Base-by-base conservation (phyloP, 345 rosid species). In the Bruguiera sexangula region DNA sequence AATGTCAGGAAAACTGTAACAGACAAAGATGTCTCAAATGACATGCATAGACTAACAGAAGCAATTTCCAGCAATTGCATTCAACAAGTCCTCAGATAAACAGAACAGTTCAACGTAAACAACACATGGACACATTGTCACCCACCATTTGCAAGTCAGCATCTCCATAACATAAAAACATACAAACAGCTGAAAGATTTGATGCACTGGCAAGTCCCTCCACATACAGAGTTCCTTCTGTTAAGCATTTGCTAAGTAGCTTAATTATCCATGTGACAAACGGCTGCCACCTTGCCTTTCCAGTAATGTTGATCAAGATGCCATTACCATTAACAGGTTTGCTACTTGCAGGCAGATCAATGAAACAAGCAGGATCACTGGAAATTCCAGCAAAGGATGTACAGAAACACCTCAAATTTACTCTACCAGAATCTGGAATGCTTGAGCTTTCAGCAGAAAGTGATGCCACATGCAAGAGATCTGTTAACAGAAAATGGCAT, bases 61-160 rank as follows among this genome's bases (percentile, higher is more conserved):
- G 51, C 32, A 55, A 55, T 27, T 48, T 54, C 57, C 65, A 73
- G 26, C 26, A 68, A 51, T 63, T 56, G 58, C 58, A 77, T 69
- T 50, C 69, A 66, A 66, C 39, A 75, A 60, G 66, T 43, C 31
- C 52, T 56, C 37, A 68, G 8, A 43, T 36, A 60, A 71, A 61
- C 16, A 6, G 63, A 59, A 71, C 43, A 70, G 83, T 51, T 53
- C 58, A 70, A 8, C 16, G 39, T 61, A 54, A 30, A 57, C 60
- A 72, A 74, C 70, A 62, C 53, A 22, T 37, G 70, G 46, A 65
- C 21, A 64, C 21, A 24, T 3, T 62, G 36, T 21, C 54, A 80
- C 95, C 74, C 84, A 94, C 96, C 96, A 89, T 92, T 63, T 94
- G 99, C 87, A 94, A 68, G 68, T 84, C 93, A 69, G 89, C 85